Evolutionary conservation across 192 early-diverging fungal species (phyloP), one percentile per base, ranked within the genome.

Genomic region (Phlyctochytrium bullatum): DNA sequence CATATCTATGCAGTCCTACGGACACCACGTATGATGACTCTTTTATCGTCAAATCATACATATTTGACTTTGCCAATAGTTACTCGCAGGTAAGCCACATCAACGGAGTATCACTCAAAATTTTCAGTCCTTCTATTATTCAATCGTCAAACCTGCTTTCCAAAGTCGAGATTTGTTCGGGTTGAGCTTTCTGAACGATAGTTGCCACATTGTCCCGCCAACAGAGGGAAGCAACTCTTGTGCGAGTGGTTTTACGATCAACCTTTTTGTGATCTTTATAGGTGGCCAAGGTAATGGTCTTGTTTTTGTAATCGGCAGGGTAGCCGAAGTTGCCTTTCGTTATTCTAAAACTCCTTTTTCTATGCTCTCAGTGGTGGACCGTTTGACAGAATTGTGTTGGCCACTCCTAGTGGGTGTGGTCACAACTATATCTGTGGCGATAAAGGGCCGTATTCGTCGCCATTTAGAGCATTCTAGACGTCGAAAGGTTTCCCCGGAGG

Each of bases 21-120:
- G 6, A 71, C 47, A 64, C 61, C 69, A 59, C 63, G 34, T 71
- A 52, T 35, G 62, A 71, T 76, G 77, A 84, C 69, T 66, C 84
- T 0, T 73, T 86, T 24, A 88, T 86, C 50, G 29, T 82, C 56
- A 87, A 87, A 63, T 69, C 72, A 3, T 87, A 74, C 64, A 53
- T 87, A 12, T 85, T 88, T 59, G 80, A 83, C 33, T 87, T 88
- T 60, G 64, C 85, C 52, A 83, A 85, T 67, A 84, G 77, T 62
- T 88, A 85, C 67, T 76, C 83, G 23, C 68, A 78, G 17, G 51
- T 88, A n/a, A 62, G n/a, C n/a, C n/a, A n/a, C n/a, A n/a, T n/a
- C n/a, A n/a, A n/a, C n/a, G n/a, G n/a, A n/a, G n/a, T n/a, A n/a
- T n/a, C n/a, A n/a, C n/a, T n/a, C n/a, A n/a, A n/a, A n/a, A n/a